Conservation (phyloP, 1,139 yeast species). For the Hemisphaericaspora xylofermentans region DNA sequence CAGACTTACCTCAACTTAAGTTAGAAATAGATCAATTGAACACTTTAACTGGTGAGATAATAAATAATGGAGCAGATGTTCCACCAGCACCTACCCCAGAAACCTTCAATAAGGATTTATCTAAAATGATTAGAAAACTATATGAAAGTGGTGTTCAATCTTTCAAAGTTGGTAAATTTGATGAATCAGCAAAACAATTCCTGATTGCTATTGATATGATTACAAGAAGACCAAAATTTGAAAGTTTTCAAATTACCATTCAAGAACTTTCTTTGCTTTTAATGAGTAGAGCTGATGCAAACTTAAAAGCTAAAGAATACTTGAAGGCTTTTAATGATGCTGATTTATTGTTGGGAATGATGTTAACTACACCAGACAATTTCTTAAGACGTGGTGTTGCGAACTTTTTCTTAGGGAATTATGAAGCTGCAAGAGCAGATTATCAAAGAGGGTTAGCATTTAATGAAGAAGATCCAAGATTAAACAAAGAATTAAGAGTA, state of each 20-base stretch:
- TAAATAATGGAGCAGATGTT: slow-evolving; percentile 61
- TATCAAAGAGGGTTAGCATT: slow-evolving; percentile 76
- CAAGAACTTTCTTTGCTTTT: slow-evolving; percentile 74
- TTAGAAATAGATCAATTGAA: slow-evolving; percentile 64
- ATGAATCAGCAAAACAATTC: slow-evolving; percentile 74
- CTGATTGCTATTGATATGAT: slow-evolving; percentile 81
- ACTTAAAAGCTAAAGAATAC: slow-evolving; percentile 61
- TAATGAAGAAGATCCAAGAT: slow-evolving; percentile 51
- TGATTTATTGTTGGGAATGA: slow-evolving; percentile 63
- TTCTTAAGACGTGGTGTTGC: slow-evolving; percentile 82
- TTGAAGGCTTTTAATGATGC: slow-evolving; percentile 80
- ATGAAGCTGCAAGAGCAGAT: slow-evolving; percentile 70
- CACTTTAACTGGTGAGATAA: slow-evolving; percentile 57
- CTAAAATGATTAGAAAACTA: slow-evolving; percentile 68
- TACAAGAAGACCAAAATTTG: slow-evolving; percentile 79
- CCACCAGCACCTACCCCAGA: slow-evolving; percentile 65
- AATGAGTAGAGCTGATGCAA: slow-evolving; percentile 82
- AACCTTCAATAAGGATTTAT: slow-evolving; percentile 54
- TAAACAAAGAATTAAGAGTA: slow-evolving; percentile 41
- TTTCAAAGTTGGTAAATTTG: slow-evolving; percentile 58
- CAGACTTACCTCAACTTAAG: slow-evolving; percentile 29
- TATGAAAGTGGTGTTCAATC: slow-evolving; percentile 70
- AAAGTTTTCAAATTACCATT: slow-evolving; percentile 73
- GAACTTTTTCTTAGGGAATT: slow-evolving; percentile 64
- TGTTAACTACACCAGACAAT: slow-evolving; percentile 73